Percentiles rank a stretch among this genome's conserved stretches.
These are phyloP conservation scores for Lasiodiplodia gonubiensis DNA, from an alignment of 2,329 filamentous ascomycete genomes.

Conservation along the genomic window DNA sequence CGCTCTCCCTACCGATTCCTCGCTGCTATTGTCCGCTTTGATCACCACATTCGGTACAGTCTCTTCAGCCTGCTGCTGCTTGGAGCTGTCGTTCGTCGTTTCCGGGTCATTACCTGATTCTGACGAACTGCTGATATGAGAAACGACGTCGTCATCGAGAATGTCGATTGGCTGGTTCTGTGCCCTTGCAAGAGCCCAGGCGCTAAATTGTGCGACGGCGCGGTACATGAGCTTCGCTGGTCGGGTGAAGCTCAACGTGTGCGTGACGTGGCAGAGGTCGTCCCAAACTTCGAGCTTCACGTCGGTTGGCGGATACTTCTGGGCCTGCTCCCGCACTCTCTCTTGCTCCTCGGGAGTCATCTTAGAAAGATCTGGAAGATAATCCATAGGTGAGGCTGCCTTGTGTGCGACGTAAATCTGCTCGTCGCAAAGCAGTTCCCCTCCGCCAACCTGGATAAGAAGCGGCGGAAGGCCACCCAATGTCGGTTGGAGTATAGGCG, in stretches of 20 bases:
- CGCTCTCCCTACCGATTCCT: conserved; percentile 71
- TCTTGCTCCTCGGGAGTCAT: conserved; percentile 49
- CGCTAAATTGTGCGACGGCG: conserved; percentile 88
- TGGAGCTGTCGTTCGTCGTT: conserved; percentile 29
- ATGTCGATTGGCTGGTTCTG: conserved; percentile 83
- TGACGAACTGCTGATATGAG: conserved; percentile 69
- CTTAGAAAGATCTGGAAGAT: conserved; percentile 64
- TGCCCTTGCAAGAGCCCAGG: conserved; percentile 84
- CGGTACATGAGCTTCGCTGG: conserved; percentile 97
- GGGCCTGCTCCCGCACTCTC: conserved; percentile 66
- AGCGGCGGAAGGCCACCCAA: conserved; percentile 89
- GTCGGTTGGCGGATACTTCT: conserved; percentile 80
- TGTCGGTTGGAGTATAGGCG: conserved; percentile 83
- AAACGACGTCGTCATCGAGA: conserved; percentile 76
- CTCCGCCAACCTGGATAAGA: conserved; percentile 84
- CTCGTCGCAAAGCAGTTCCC: conserved; percentile 88
- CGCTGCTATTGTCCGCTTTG: not conserved
- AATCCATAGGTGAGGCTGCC: conserved; percentile 80
- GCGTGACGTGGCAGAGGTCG: conserved; percentile 88
- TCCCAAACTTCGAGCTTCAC: conserved; percentile 98
- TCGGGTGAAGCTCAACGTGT: conserved; percentile 93
- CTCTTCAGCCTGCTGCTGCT: conserved; percentile 29
- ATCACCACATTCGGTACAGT: not conserved
- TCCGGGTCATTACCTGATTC: conserved; percentile 11
- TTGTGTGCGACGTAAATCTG: conserved; percentile 96